These are phyloP conservation scores for Paramyrothecium sp. DNA, from an alignment of 2,329 filamentous ascomycete genomes.

Conservation along the genomic window DNA sequence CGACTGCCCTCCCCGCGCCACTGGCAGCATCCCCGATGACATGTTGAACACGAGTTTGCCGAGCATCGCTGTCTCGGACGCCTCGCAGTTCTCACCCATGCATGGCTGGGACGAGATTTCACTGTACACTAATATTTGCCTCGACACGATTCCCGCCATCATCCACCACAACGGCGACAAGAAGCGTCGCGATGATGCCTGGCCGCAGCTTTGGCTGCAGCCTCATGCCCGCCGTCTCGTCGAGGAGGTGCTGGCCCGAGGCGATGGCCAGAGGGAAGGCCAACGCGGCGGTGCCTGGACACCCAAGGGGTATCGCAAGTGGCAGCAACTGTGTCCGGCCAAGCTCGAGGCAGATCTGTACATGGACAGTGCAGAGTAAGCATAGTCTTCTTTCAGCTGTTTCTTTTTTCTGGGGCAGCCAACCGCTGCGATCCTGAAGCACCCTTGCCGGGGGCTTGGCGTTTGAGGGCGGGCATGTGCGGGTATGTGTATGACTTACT, in stretches of 20 bases:
- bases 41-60: slow-evolving; percentile 10
- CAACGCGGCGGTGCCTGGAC: slow-evolving; percentile 10
- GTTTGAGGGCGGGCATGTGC: not conserved
- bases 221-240: slow-evolving; percentile 1
- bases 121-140: slow-evolving; percentile 24
- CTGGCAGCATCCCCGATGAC: slow-evolving; percentile 1
- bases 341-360: slow-evolving; percentile 21
- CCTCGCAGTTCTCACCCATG: slow-evolving; percentile 5
- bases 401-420: too few relatives aligned
- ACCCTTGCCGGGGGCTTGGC: not conserved
- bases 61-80: not conserved
- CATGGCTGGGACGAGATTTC: slow-evolving; percentile 19
- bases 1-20: slow-evolving; percentile 17
- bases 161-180: slow-evolving; percentile 24
- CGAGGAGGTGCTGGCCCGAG: not conserved
- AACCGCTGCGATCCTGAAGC: not conserved
- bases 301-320: slow-evolving; percentile 12
- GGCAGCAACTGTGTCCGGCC: slow-evolving; percentile 22
- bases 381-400: not conserved
- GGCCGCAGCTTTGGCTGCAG: slow-evolving; percentile 1
- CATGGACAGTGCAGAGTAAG: slow-evolving; percentile 10
- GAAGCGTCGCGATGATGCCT: slow-evolving; percentile 8
- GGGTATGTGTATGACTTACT: not conserved
- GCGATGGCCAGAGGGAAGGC: not conserved
- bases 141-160: slow-evolving; percentile 23